Base-by-base conservation (phyloP, 1,284 basidiomycete genomes). In the Rhodotorula sp. region DNA sequence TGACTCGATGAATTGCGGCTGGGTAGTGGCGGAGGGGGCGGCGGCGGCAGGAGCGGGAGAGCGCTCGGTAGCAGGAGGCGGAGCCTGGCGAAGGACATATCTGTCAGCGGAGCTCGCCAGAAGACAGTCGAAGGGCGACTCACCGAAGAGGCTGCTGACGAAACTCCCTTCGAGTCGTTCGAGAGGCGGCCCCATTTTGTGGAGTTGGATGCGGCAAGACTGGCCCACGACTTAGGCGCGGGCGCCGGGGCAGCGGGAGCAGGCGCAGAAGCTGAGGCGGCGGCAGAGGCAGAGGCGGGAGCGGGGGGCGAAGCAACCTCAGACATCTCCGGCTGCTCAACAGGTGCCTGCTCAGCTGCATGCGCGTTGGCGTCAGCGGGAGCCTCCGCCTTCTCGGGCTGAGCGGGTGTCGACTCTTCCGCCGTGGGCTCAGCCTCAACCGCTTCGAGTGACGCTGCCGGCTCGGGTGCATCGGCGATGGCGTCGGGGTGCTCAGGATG, bases 151-250 rank as follows among this genome's bases (percentile, higher is more conserved):
- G 68, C 55, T 2, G 66, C 64, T 7, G 68, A 34, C 13, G 71
- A 73, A 19, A 67, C 62, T 6, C 68, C 68, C 62, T 67, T 71
- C 32, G 6, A 53, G 24, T 59, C 55, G n/a, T 52, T 64, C 24
- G 59, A 48, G 46, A 58, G 29, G 9, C 57, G 64, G 22, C 90
- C 90, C 91, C 91, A 93, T 78, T 89, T 88, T 79, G 86, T 88
- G 46, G 85, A 81, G 77, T 90, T 89, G 30, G 89, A 81, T 48
- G 92, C 92, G 63, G 93, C 94, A 59, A 95, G 86, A 70, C 89
- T 90, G 0, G 94, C 94, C 94, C 93, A 96, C 0, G 89, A 90
- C 80, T 91, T 90, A 30, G 88, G 88, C 22, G 85, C 79, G 39
- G 39, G 39, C 17, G 59, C 30, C 2, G 89, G 87, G 11, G 84